Evolutionary conservation across 306 rosid species (phyloP).

Genomic region (Prunus dulcis): DNA sequence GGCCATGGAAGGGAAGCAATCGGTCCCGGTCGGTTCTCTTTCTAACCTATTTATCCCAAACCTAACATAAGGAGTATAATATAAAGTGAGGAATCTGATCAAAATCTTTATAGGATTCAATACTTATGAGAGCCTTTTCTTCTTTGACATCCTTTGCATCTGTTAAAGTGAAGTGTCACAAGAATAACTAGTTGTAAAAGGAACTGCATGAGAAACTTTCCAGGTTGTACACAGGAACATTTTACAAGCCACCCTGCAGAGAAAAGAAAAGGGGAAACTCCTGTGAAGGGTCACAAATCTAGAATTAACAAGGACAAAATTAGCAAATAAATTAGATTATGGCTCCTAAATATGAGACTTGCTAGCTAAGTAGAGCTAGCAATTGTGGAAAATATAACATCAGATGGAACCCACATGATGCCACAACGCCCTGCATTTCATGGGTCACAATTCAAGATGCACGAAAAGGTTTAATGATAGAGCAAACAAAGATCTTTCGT

Average conservation of each 20-base stretch:
- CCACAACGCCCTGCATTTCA: background rate
- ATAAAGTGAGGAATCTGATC: slow-evolving; percentile 19
- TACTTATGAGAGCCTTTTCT: background rate
- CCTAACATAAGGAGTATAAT: slow-evolving; percentile 34
- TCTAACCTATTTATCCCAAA: slow-evolving; percentile 22
- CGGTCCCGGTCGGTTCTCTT: background rate
- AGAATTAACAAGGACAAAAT: background rate
- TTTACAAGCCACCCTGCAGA: slow-evolving; percentile 19
- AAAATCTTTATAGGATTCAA: slow-evolving; percentile 15
- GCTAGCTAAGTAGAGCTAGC: background rate
- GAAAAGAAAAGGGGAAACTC: background rate
- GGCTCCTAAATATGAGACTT: background rate
- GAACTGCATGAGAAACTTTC: slow-evolving; percentile 21
- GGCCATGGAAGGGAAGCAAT: slow-evolving; percentile 10
- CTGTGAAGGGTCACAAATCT: background rate
- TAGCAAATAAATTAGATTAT: background rate
- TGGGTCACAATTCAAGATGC: background rate
- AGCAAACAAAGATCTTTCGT: background rate
- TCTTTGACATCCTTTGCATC: slow-evolving; percentile 1
- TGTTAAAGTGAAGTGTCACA: slow-evolving; percentile 23
- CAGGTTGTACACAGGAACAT: slow-evolving; percentile 16
- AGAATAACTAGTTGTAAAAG: slow-evolving; percentile 30
- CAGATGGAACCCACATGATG: background rate
- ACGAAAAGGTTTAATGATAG: background rate
- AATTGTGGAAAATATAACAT: background rate